Base-by-base conservation (phyloP, 2,329 filamentous ascomycete genomes). In the Curvularia sp. region DNA sequence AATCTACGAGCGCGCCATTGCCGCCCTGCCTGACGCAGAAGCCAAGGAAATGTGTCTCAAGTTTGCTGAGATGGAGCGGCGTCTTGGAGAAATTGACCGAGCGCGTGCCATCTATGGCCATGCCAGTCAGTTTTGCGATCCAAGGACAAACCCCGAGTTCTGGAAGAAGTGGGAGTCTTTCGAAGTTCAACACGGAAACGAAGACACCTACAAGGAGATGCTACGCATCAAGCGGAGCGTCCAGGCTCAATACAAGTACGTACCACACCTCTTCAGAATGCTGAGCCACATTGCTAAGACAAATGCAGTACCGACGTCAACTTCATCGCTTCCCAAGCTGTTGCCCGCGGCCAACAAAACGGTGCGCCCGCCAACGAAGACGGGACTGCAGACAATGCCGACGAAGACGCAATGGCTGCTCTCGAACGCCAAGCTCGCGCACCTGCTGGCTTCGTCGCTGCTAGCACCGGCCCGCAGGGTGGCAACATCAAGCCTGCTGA, bases 161-260 rank as follows among this genome's bases (percentile, higher is more conserved):
- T 99, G 96, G 96, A 85, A 88, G 69, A 96, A 94, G 76, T 99
- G 95, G 95, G 95, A 99, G 78, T 85, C 88, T 53, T 99, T 99
- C 77, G 96, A 99, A 79, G 93, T 98, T 21, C 91, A 96, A 76
- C 95, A 99, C 74, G 95, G 95, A 65, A 99, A 99, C 79, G 96
- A 99, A 77, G 95, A 99, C 77, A 99, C 96, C 0, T 99, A 96
- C 84, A 97, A 97, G 81, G 95, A 99, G 77, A 99, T 99, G 95
- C 83, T 98, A 62, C 89, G 95, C 28, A 93, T 99, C 82, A 99
- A 98, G 84, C 85, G 95, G 75, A 97, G 92, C 78, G 95, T 99
- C 12, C 93, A 97, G 78, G 94, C 95, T 52, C 92, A 97, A 80
- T 99, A 96, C 83, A 98, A 98, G 84, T 87, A 84, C 73, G 82